phyloP scores from a whole-genome alignment of 78 protist species.

The Diacronema lutheri region DNA sequence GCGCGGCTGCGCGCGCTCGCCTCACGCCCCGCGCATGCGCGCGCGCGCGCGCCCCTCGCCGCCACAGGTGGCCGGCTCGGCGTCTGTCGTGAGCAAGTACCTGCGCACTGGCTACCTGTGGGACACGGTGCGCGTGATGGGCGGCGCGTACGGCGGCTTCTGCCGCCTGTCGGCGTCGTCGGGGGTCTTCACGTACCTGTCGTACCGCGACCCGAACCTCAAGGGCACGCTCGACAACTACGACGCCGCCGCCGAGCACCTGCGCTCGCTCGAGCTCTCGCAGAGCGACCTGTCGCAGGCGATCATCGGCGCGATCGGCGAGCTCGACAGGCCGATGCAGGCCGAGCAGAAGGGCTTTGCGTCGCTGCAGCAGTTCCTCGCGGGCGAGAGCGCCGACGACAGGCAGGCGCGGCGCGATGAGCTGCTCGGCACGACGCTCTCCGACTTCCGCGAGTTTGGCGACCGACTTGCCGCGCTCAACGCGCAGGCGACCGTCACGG shows the following conservation, averaged over 20 bases:
- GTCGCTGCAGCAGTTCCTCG: not conserved
- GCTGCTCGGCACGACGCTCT: not conserved
- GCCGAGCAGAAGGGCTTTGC: conserved; percentile 9
- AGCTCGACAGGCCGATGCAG: conserved; percentile 21
- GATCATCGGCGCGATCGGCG: conserved; percentile 24
- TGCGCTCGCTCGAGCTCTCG: not conserved
- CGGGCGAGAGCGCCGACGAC: not conserved
- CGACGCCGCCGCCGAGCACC: not conserved
- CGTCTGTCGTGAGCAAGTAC: not conserved
- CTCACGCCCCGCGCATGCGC: too few relatives aligned
- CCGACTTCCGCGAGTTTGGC: not conserved
- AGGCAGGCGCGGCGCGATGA: not conserved
- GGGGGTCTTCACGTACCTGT: conserved; percentile 18
- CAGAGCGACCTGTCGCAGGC: conserved; percentile 1
- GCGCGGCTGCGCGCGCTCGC: too few relatives aligned
- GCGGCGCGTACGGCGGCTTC: conserved; percentile 41
- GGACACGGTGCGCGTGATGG: conserved; percentile 36
- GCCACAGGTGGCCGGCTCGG: not conserved
- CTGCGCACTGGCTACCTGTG: conserved; percentile 18
- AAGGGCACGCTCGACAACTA: conserved; percentile 23
- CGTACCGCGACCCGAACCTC: conserved; percentile 40
- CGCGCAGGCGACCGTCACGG: not conserved
- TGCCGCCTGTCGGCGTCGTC: not conserved
- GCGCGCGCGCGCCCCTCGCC: too few relatives aligned
- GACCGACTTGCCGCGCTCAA: not conserved